Conservation (phyloP, 176 grass and related monocot genomes). For the sorghum (Sorghum bicolor) region DNA sequence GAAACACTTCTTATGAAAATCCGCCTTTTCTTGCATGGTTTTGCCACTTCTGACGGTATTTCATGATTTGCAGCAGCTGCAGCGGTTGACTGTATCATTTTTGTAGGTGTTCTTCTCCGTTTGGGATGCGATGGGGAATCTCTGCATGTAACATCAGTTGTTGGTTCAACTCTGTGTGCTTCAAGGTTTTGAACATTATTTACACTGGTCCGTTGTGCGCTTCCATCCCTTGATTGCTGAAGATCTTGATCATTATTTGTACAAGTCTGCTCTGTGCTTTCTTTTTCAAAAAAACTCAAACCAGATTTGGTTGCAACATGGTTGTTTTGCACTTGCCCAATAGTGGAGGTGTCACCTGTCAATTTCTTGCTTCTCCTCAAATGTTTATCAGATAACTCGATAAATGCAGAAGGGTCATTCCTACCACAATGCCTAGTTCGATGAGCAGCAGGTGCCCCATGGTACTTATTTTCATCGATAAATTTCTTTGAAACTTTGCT, state of each 20-base stretch:
- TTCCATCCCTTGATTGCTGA: slow-evolving; percentile 18
- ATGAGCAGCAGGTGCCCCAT: slow-evolving; percentile 40
- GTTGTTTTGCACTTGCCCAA: slow-evolving; percentile 26
- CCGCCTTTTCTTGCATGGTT: slow-evolving; percentile 46
- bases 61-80: slow-evolving; percentile 21
- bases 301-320: not conserved
- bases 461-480: slow-evolving; percentile 38
- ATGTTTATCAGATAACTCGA: slow-evolving; percentile 35
- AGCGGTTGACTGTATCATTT: slow-evolving; percentile 31
- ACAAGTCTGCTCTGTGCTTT: slow-evolving; percentile 5
- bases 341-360: slow-evolving; percentile 4
- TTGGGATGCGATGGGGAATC: slow-evolving; percentile 20
- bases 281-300: slow-evolving; percentile 29
- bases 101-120: slow-evolving; percentile 45
- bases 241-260: slow-evolving; percentile 27
- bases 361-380: slow-evolving; percentile 21
- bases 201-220: not conserved
- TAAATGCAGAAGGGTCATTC: slow-evolving; percentile 28
- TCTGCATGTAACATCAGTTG: slow-evolving; percentile 19
- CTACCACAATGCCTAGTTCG: slow-evolving; percentile 38
- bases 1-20: slow-evolving; percentile 60
- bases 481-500: slow-evolving; percentile 25
- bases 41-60: slow-evolving; percentile 34
- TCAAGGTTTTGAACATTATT: slow-evolving; percentile 25
- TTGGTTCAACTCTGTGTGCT: slow-evolving; percentile 18